Evolutionary conservation across 73 alveolate genomes (phyloP).

Genomic region (Paramecium primaurelia): DNA sequence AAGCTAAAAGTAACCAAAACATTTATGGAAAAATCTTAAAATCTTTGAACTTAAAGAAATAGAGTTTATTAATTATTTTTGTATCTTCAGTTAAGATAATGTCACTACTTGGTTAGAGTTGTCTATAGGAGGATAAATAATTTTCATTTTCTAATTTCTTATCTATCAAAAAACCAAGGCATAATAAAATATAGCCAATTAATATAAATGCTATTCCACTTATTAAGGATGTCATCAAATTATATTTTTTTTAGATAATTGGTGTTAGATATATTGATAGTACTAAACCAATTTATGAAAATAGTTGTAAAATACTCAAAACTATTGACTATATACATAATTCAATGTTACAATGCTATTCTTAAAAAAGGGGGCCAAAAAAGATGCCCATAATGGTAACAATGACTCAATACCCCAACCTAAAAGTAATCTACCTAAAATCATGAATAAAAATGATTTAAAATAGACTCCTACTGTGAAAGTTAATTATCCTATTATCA

Average conservation of each 20-base stretch:
- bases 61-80: background rate
- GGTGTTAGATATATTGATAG: background rate
- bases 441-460: background rate
- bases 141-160: background rate
- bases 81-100: background rate
- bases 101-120: background rate
- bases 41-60: slow-evolving; percentile 5
- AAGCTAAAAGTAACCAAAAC: slow-evolving; percentile 18
- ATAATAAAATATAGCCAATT: background rate
- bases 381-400: background rate
- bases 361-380: slow-evolving; percentile 3
- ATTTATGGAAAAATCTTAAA: background rate
- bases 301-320: background rate
- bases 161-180: background rate
- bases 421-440: background rate
- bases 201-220: background rate
- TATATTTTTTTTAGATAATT: background rate
- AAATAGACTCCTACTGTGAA: background rate
- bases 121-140: background rate
- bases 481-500: background rate
- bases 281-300: background rate
- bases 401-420: slow-evolving; percentile 38
- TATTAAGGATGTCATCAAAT: background rate
- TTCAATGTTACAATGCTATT: background rate
- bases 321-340: slow-evolving; percentile 36